These are phyloP conservation scores for Plectranthus barbatus DNA, from an alignment of 257 asterid genomes.

Conservation along the genomic window DNA sequence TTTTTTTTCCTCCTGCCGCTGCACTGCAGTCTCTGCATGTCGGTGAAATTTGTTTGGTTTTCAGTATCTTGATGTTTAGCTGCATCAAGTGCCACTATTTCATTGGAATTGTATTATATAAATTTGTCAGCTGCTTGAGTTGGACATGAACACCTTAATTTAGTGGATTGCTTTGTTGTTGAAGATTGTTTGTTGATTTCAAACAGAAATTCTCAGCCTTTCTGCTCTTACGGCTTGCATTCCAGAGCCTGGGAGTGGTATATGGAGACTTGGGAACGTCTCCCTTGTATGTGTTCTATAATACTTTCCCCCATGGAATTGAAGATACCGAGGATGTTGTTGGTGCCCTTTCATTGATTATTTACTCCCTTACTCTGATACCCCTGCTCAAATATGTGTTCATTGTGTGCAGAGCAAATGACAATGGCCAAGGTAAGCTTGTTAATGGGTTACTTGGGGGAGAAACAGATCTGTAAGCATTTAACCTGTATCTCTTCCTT, in stretches of 20 bases:
- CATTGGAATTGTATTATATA: neutral
- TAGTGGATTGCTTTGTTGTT: neutral
- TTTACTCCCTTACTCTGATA: slow-evolving; percentile 62
- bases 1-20: neutral
- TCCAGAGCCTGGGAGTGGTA: slow-evolving; percentile 16
- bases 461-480: too few relatives aligned
- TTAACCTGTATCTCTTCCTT: too few relatives aligned
- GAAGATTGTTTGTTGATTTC: neutral
- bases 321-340: slow-evolving; percentile 53
- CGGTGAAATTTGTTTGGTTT: neutral
- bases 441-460: neutral
- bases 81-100: neutral
- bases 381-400: slow-evolving; percentile 72
- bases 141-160: neutral
- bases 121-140: neutral
- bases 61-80: neutral
- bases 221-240: slow-evolving; percentile 16
- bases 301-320: slow-evolving; percentile 55
- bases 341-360: slow-evolving; percentile 67
- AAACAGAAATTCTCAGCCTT: slow-evolving; percentile 6
- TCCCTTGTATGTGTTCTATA: slow-evolving; percentile 54
- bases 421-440: slow-evolving; percentile 61
- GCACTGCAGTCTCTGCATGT: neutral
- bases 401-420: slow-evolving; percentile 64
- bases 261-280: slow-evolving; percentile 20